These are phyloP conservation scores for Colletotrichum sp. DNA, from an alignment of 2,329 filamentous ascomycete genomes.

Conservation along the genomic window DNA sequence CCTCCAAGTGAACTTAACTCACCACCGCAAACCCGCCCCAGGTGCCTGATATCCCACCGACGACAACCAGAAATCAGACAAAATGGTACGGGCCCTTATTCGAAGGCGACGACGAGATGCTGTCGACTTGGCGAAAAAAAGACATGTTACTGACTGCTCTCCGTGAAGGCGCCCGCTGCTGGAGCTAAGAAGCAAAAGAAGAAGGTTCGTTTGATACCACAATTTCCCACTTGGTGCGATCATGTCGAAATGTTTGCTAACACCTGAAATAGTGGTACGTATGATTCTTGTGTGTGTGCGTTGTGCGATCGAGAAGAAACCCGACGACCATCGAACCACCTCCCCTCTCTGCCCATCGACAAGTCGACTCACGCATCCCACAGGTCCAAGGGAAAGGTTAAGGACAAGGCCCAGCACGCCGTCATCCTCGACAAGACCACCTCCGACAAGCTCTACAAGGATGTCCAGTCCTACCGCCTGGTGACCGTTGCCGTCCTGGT, in stretches of 20 bases:
- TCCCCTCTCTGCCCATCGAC: background rate
- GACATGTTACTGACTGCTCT: constrained; percentile 5
- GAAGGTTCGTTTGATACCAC: constrained; percentile 32
- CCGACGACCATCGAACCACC: background rate
- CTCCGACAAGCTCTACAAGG: constrained; percentile 99
- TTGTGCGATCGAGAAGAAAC: background rate
- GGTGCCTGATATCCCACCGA: constrained; percentile 20
- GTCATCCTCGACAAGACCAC: constrained; percentile 98
- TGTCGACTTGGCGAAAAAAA: background rate
- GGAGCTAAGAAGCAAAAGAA: constrained; percentile 58
- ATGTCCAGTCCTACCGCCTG: constrained; percentile 99
- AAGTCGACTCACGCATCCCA: constrained; percentile 10
- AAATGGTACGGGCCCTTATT: constrained; percentile 15
- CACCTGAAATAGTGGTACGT: constrained; percentile 36
- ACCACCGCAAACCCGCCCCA: constrained; percentile 14
- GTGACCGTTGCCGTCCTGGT: constrained; percentile 98
- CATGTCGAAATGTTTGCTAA: background rate
- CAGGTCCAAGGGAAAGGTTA: constrained; percentile 72
- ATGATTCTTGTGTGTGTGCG: background rate
- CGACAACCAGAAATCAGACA: constrained; percentile 22
- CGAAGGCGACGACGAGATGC: background rate
- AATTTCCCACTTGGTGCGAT: background rate
- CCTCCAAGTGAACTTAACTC: constrained; percentile 11
- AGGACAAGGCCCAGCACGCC: constrained; percentile 99
- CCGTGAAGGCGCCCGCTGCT: constrained; percentile 44